These are phyloP conservation scores for Lactuca sativa DNA, from an alignment of 129 eudicot species.

Conservation along the genomic window DNA sequence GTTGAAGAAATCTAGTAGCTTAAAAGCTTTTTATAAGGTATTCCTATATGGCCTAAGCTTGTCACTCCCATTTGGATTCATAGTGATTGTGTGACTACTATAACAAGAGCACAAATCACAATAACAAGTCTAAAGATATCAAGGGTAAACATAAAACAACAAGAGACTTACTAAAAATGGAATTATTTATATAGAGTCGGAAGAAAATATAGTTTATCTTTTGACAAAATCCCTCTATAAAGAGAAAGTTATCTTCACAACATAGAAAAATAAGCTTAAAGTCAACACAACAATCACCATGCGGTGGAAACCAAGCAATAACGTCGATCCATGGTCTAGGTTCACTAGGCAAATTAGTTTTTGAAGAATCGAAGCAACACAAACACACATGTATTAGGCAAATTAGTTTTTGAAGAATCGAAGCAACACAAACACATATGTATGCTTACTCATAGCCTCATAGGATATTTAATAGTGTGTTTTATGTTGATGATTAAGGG, in stretches of 20 bases:
- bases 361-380: not conserved
- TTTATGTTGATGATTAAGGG: not conserved
- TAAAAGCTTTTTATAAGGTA: no score
- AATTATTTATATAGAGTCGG: not conserved
- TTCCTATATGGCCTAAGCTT: not conserved
- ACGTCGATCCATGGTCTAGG: not conserved
- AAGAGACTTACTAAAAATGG: not conserved
- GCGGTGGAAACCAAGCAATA: not conserved
- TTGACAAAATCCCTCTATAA: no score
- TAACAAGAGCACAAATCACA: not conserved
- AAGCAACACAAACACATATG: not conserved
- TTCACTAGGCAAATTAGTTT: not conserved
- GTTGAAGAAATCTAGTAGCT: no score
- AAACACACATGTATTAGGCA: not conserved
- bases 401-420: not conserved
- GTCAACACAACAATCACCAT: not conserved
- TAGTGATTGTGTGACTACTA: not conserved
- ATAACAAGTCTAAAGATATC: not conserved
- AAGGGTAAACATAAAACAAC: not conserved
- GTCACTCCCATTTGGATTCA: not conserved
- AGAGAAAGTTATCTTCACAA: no score
- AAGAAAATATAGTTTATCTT: not conserved
- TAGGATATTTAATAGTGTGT: not conserved
- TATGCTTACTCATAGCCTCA: not conserved
- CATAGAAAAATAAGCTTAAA: no score